phyloP scores from a whole-genome alignment of 2,329 filamentous ascomycete species.

The Metarhizium sp. region DNA sequence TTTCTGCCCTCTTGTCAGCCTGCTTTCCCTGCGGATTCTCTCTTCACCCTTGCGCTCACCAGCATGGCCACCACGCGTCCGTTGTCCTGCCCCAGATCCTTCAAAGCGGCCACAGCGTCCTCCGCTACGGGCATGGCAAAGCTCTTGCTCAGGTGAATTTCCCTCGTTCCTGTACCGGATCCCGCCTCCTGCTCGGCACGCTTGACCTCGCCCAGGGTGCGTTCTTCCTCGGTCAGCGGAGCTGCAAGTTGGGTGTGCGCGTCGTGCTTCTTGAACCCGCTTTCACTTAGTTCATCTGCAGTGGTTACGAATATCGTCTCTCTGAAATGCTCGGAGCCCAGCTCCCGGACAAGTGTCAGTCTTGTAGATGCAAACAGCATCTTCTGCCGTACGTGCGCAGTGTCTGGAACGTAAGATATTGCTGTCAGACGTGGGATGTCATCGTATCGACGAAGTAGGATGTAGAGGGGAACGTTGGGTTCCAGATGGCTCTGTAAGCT shows the following conservation, averaged over 20 bases:
- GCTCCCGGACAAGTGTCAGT: constrained; percentile 64
- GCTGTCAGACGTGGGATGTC: constrained; percentile 51
- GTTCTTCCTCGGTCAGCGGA: constrained; percentile 72
- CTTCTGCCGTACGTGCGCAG: constrained; percentile 73
- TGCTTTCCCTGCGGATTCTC: background rate
- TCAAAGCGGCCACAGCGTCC: constrained; percentile 56
- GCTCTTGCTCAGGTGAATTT: constrained; percentile 50
- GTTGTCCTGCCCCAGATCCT: constrained; percentile 42
- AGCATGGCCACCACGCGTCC: constrained; percentile 53
- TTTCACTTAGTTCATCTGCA: constrained; percentile 56
- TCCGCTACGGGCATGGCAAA: constrained; percentile 50
- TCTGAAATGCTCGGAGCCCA: constrained; percentile 70
- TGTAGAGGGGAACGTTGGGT: constrained; percentile 59
- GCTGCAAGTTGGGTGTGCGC: constrained; percentile 54
- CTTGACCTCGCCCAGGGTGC: constrained; percentile 61
- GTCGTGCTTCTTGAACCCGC: constrained; percentile 66
- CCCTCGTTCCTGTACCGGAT: constrained; percentile 51
- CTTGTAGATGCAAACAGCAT: constrained; percentile 77
- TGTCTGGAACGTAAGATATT: constrained; percentile 70
- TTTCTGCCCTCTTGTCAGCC: constrained; percentile 36
- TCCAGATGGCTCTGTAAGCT: constrained; percentile 55
- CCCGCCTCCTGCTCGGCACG: constrained; percentile 66
- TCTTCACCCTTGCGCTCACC: constrained; percentile 34
- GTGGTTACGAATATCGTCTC: constrained; percentile 67
- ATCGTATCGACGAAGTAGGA: constrained; percentile 62